Evolutionary conservation across 129 eudicot species (phyloP), one percentile per base, ranked within the genome.

Genomic region (Flaveria brownii): DNA sequence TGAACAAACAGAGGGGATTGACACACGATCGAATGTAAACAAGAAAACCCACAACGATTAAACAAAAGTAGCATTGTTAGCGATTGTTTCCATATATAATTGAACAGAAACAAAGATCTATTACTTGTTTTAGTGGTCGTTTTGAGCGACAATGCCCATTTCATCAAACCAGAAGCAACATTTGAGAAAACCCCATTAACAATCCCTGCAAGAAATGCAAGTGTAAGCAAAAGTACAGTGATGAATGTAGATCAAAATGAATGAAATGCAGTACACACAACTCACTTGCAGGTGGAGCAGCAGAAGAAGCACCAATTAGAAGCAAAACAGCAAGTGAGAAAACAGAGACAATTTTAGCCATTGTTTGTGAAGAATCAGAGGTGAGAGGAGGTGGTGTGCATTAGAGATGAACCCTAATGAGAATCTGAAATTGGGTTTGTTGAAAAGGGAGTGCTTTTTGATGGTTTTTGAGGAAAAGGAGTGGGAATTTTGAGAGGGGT

Each of bases 251-350:
- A 30, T 7, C 0, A 15, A 4, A 51, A 33, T 13, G 18, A 47
- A 65, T 28, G 13, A 75, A 72, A 64, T 52, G 28, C 5, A 45
- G 79, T 46, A 14, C 16, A 71, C 6, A 68, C 98, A 88, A 68
- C 98, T 90, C 74, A 94, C 98, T 91, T 54, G 98, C 84, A 56
- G 97, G 72, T 68, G 88, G 80, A 85, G 85, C 93, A 23, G 91
- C 84, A 54, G 77, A 84, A 56, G 89, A 85, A 17, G 75, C 85
- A 79, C 52, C 71, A 73, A 79, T 75, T n/a, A 94, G 63, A 47
- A 94, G 77, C 78, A 89, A 14, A 60, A 87, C 36, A 76, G 85
- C 43, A 57, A 91, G 65, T 51, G 77, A 47, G 67, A 87, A 78
- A 69, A 83, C 71, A 26, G 79, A 3, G 20, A 81, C 13, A 68